A percentile compares a stretch with the other conserved stretches of the same genome.
These are phyloP conservation scores for Pseudogymnoascus sp. DNA, from an alignment of 2,329 filamentous ascomycete species.

Conservation along the genomic window DNA sequence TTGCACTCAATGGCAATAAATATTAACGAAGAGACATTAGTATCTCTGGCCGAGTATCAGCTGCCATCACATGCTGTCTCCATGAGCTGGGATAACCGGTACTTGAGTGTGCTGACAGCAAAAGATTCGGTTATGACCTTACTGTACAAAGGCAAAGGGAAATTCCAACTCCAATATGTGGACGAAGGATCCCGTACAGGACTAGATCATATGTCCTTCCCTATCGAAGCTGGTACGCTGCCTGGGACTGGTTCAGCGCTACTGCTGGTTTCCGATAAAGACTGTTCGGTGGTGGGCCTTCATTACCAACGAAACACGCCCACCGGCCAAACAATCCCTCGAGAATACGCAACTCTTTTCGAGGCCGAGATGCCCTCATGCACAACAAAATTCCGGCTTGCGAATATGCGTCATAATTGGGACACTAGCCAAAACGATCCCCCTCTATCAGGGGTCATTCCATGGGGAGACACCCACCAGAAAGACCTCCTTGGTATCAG, in stretches of 20 bases:
- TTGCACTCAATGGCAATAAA: constrained; percentile 52
- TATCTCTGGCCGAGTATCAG: constrained; percentile 36
- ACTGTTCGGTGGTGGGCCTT: constrained; percentile 23
- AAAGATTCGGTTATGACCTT: constrained; percentile 49
- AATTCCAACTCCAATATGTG: constrained; percentile 24
- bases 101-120: constrained; percentile 42
- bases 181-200: constrained; percentile 26
- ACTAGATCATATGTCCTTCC: constrained; percentile 20
- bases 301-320: neutral
- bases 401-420: constrained; percentile 41
- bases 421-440: neutral
- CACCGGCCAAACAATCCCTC: neutral
- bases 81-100: constrained; percentile 39
- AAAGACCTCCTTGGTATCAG: constrained; percentile 53
- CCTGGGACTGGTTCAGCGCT: constrained; percentile 14
- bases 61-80: constrained; percentile 46
- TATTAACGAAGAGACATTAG: constrained; percentile 41
- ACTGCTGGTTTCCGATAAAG: constrained; percentile 26
- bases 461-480: neutral
- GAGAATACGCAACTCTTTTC: constrained; percentile 31
- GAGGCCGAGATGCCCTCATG: constrained; percentile 43
- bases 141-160: constrained; percentile 28
- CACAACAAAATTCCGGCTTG: constrained; percentile 44
- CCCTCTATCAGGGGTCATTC: constrained; percentile 31
- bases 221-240: neutral